A percentile compares a stretch with the other conserved stretches of the same genome.
Evolutionary conservation across 306 rosid genomes (phyloP).

Genomic region (Rubus parviflorus): DNA sequence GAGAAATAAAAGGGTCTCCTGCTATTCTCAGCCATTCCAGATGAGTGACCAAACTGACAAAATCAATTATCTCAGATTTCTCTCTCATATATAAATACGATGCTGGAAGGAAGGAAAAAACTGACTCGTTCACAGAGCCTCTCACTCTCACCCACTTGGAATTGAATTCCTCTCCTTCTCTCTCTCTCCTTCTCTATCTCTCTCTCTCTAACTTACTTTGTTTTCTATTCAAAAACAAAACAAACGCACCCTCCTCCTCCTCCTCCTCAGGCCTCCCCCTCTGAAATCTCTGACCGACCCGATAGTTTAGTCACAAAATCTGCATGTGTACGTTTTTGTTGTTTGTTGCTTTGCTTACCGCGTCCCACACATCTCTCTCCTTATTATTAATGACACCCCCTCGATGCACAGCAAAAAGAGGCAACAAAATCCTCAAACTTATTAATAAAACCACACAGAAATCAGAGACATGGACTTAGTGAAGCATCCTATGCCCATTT

Average conservation of each 20-base stretch:
- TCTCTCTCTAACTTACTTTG: constrained; percentile 18
- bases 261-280: constrained; percentile 17
- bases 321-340: constrained; percentile 81
- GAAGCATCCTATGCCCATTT: constrained; percentile 11
- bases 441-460: not conserved
- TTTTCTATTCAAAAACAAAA: constrained; percentile 33
- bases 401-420: not conserved
- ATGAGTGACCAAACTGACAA: constrained; percentile 6
- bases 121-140: constrained; percentile 38
- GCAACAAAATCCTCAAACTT: constrained; percentile 2
- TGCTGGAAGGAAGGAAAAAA: not conserved
- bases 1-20: not conserved
- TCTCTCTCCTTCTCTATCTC: constrained; percentile 8
- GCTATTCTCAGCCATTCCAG: constrained; percentile 9
- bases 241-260: constrained; percentile 25
- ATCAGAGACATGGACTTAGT: not conserved
- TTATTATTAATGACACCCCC: constrained; percentile 15
- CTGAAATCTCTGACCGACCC: constrained; percentile 85
- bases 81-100: not conserved
- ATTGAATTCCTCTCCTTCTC: constrained; percentile 26
- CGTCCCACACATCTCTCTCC: constrained; percentile 6
- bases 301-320: constrained; percentile 79
- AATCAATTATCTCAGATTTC: not conserved
- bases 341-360: constrained; percentile 28
- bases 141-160: constrained; percentile 33